These are phyloP conservation scores for Kurtzmaniella natalensis DNA, from an alignment of 1,139 yeast genomes.

Conservation along the genomic window DNA sequence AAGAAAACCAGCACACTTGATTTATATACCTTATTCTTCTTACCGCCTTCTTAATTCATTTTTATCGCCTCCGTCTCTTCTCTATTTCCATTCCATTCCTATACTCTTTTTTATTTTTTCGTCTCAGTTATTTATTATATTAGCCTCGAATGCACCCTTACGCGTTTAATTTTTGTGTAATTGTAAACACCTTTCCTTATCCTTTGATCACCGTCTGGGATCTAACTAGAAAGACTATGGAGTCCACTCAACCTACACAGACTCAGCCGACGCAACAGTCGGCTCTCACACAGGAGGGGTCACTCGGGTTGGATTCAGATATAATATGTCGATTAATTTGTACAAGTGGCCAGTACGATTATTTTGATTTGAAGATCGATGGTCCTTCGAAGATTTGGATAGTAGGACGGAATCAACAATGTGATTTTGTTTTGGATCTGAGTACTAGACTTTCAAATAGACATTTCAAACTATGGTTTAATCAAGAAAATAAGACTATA, in stretches of 20 bases:
- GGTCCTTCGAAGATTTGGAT: constrained; percentile 49
- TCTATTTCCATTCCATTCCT: background rate
- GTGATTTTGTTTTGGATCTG: constrained; percentile 55
- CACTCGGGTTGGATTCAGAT: constrained; percentile 19
- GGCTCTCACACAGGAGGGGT: constrained; percentile 29
- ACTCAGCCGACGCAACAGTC: constrained; percentile 68
- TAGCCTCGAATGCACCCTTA: background rate
- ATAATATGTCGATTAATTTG: constrained; percentile 54
- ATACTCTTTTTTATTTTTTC: background rate
- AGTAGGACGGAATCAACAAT: constrained; percentile 72
- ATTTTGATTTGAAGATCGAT: constrained; percentile 33
- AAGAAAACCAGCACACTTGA: too few species aligned
- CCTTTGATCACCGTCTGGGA: too few species aligned
- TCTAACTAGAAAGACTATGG: constrained; percentile 17
- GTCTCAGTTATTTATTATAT: background rate
- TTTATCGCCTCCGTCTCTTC: too few species aligned
- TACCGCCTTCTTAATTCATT: too few species aligned
- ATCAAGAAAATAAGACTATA: constrained; percentile 48
- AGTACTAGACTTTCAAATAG: constrained; percentile 71
- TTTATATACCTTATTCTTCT: too few species aligned
- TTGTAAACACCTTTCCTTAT: background rate
- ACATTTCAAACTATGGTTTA: constrained; percentile 72
- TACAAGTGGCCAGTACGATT: constrained; percentile 57
- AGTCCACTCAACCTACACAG: constrained; percentile 40
- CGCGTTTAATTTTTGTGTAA: background rate